Evolutionary conservation across 129 eudicot genomes (phyloP).

Genomic region (Tagetes erecta): DNA sequence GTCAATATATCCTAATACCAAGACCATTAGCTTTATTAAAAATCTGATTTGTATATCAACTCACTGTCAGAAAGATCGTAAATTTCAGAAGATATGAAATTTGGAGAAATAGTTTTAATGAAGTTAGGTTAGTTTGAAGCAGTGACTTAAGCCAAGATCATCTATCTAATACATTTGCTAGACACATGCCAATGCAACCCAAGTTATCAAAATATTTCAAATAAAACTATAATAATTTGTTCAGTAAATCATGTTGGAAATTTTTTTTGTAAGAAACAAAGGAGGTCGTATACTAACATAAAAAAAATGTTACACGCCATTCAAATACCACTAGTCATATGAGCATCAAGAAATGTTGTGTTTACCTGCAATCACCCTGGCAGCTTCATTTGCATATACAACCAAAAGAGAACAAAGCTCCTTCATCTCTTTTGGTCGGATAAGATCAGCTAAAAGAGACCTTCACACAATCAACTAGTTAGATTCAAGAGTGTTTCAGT

Average conservation of each 20-base stretch:
- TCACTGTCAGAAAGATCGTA: neutral
- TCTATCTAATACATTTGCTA: neutral
- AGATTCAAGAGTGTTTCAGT: neutral
- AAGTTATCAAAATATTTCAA: neutral
- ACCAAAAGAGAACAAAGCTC: slow-evolving; percentile 76
- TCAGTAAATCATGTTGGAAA: neutral
- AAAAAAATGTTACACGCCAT: slow-evolving; percentile 2
- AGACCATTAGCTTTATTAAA: neutral
- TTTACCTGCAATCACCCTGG: slow-evolving; percentile 35
- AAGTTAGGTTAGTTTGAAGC: neutral
- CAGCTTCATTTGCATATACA: slow-evolving; percentile 59
- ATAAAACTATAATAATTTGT: neutral
- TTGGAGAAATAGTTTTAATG: neutral
- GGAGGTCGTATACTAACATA: neutral
- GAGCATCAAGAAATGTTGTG: neutral
- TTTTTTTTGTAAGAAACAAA: neutral
- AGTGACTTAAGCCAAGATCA: neutral
- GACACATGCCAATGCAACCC: neutral
- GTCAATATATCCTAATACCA: neutral
- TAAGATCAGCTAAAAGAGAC: slow-evolving; percentile 63
- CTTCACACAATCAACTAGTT: slow-evolving; percentile 39
- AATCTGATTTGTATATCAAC: neutral
- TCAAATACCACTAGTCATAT: neutral
- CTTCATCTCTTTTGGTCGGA: slow-evolving; percentile 54
- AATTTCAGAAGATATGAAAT: neutral